Evolutionary conservation across 176 grass and related monocot genomes (phyloP).

Genomic region (Miscanthus lutarioriparius): DNA sequence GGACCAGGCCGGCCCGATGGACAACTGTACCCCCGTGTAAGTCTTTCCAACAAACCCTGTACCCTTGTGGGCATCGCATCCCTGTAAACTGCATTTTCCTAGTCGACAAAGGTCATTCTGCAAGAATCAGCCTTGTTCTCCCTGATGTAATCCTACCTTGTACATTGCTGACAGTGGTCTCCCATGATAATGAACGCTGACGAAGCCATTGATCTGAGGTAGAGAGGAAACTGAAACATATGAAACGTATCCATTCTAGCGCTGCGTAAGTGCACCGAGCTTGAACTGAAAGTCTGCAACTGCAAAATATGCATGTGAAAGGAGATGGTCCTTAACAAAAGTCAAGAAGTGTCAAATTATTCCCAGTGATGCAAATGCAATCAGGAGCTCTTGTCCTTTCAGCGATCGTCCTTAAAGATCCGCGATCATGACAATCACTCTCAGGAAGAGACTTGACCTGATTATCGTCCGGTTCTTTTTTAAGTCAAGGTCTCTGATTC

Average conservation of each 20-base stretch:
- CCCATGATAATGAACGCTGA: no score
- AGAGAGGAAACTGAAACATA: no score
- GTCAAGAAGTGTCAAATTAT: not conserved
- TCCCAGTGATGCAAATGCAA: not conserved
- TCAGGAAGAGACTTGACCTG: not conserved
- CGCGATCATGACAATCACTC: not conserved
- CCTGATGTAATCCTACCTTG: not conserved
- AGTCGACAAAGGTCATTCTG: not conserved
- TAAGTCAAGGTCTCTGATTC: not conserved
- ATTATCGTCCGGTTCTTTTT: not conserved
- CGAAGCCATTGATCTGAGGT: no score
- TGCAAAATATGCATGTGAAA: not conserved
- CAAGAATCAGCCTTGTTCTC: not conserved
- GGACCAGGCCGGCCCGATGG: no score
- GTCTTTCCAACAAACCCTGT: conserved; percentile 4
- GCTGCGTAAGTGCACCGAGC: no score
- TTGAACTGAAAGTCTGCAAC: no score
- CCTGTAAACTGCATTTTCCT: not conserved
- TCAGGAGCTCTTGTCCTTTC: not conserved
- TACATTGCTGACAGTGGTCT: not conserved
- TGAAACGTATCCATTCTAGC: no score
- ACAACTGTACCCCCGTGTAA: not conserved
- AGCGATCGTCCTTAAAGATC: not conserved
- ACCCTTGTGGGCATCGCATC: not conserved
- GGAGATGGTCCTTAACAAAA: not conserved